Evolutionary conservation across 2,329 filamentous ascomycete species (phyloP).

Genomic region (Amphichorda felina): DNA sequence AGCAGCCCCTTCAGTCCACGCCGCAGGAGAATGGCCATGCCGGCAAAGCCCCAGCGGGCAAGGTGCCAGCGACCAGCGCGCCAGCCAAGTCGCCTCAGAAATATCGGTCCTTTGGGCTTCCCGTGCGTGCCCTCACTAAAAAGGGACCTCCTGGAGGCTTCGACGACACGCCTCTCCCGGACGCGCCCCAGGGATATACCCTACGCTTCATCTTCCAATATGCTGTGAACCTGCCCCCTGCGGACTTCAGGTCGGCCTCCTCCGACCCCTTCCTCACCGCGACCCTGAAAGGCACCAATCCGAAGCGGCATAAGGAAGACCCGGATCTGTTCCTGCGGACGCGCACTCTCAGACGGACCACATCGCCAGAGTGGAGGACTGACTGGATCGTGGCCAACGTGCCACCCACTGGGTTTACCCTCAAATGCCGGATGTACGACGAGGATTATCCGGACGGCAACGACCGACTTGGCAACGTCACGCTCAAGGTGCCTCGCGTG

Average conservation of each 20-base stretch:
- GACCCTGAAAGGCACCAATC: conserved; percentile 60
- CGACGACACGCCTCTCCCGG: conserved; percentile 66
- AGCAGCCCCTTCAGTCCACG: no score
- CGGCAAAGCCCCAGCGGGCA: no score
- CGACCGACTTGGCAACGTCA: conserved; percentile 79
- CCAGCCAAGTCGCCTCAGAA: no score
- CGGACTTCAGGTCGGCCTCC: conserved; percentile 64
- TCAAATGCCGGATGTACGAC: conserved; percentile 83
- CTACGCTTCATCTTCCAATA: conserved; percentile 75
- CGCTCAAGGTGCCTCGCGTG: conserved; percentile 50
- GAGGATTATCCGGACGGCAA: conserved; percentile 81
- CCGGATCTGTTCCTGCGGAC: conserved; percentile 65
- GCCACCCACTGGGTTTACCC: conserved; percentile 64
- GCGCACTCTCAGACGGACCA: conserved; percentile 58
- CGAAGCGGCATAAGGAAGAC: conserved; percentile 75
- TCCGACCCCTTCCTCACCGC: conserved; percentile 77
- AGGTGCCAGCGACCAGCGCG: no score
- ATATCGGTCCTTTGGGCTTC: conserved; percentile 1
- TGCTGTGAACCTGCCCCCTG: conserved; percentile 70
- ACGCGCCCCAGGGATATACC: conserved; percentile 68
- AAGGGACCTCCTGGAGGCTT: conserved; percentile 59
- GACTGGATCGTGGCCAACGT: conserved; percentile 86
- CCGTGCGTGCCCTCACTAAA: conserved; percentile 6
- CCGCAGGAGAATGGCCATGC: no score
- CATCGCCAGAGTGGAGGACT: conserved; percentile 70